Conservation (phyloP, 257 asterid species). For the Forsythia viridissima region DNA sequence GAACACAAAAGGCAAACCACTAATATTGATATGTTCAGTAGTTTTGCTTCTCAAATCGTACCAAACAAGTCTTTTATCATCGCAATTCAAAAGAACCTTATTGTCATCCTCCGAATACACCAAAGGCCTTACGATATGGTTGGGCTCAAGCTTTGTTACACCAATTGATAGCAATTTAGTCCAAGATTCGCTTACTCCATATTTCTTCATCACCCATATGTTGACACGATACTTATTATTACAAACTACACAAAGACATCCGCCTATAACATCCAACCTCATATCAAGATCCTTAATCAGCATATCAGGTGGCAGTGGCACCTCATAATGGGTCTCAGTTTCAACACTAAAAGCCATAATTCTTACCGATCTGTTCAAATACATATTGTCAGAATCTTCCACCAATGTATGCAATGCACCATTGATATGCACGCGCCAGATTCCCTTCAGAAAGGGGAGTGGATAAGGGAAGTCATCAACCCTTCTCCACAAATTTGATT, state of each 20-base stretch:
- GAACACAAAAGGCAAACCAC: conserved; percentile 48
- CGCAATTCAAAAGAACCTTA: conserved; percentile 42
- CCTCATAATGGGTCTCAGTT: conserved; percentile 40
- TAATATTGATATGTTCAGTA: conserved; percentile 32
- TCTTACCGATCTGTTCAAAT: background rate
- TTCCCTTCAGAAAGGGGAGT: conserved; percentile 41
- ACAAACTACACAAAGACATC: conserved; percentile 42
- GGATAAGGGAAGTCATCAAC: conserved; percentile 42
- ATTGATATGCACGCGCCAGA: conserved; percentile 52
- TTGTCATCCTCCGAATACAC: conserved; percentile 41
- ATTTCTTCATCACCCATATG: conserved; percentile 73
- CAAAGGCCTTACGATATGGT: conserved; percentile 37
- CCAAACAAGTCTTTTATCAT: conserved; percentile 50
- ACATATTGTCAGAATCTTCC: background rate
- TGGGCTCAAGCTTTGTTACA: conserved; percentile 32
- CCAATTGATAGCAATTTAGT: conserved; percentile 44
- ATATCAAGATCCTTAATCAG: conserved; percentile 17
- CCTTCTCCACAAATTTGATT: conserved; percentile 52
- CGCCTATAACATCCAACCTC: conserved; percentile 47
- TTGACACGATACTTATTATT: conserved; percentile 27
- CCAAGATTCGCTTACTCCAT: conserved; percentile 64
- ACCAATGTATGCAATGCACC: conserved; percentile 56
- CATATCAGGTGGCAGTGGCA: conserved; percentile 42
- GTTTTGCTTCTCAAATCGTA: conserved; percentile 32
- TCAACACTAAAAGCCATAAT: conserved; percentile 56